phyloP scores from a whole-genome alignment of 1,284 basidiomycete species.

The Cryptococcus hybrid region DNA sequence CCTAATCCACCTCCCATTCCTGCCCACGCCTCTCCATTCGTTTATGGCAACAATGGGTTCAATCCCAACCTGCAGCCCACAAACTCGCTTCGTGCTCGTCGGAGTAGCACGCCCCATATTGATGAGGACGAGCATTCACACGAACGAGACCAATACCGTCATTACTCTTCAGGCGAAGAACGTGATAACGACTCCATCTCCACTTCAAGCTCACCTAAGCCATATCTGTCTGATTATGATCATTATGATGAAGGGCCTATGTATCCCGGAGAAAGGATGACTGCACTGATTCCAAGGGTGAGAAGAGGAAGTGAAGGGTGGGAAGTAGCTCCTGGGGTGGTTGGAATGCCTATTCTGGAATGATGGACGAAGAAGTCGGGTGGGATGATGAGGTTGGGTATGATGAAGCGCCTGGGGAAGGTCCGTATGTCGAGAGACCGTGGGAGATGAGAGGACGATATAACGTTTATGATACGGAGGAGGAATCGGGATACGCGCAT shows the following conservation, averaged over 20 bases:
- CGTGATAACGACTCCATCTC: constrained; percentile 19
- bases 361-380: constrained; percentile 8
- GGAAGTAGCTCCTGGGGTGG: constrained; percentile 26
- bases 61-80: constrained; percentile 71
- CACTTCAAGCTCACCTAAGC: constrained; percentile 37
- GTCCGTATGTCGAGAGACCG: constrained; percentile 7
- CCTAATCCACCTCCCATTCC: constrained; percentile 27
- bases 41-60: constrained; percentile 65
- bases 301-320: constrained; percentile 41
- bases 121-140: neutral
- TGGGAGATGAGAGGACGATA: constrained; percentile 31
- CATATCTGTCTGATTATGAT: constrained; percentile 50
- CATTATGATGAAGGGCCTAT: constrained; percentile 46
- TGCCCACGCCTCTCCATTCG: constrained; percentile 67
- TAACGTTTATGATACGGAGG: constrained; percentile 26
- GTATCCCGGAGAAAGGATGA: constrained; percentile 9
- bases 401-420: neutral
- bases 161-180: constrained; percentile 57
- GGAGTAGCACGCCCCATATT: neutral
- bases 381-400: constrained; percentile 7
- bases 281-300: constrained; percentile 7
- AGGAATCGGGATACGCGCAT: neutral
- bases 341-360: neutral
- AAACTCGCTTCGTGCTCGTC: constrained; percentile 58
- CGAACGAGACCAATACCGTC: neutral